Base-by-base conservation (phyloP, 108 stramenopile species). In the Epithemia pelagica region DNA sequence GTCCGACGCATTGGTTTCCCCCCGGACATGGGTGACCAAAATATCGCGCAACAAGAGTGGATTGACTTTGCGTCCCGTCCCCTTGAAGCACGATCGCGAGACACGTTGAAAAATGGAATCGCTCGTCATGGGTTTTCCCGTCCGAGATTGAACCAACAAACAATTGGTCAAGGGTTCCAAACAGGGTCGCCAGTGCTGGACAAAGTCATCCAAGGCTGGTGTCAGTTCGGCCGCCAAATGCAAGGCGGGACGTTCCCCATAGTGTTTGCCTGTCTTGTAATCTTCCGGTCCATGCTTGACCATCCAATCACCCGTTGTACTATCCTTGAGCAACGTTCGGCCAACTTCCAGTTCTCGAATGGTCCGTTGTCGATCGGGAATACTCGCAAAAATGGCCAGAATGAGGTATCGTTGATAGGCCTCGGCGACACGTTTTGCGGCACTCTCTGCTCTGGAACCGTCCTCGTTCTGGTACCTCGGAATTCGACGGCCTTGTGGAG, bases 351-450 rank as follows among this genome's bases (percentile, higher is more conserved):
- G 62, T 65, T 93, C 92, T 58, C 89, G 74, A 24, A 90, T 83
- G 0, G 89, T 93, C 27, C 92, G 79, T 65, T 93, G 92, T 32
- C 89, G 81, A 76, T 93, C 92, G 10, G 92, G 92, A 18, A 93
- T 73, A 32, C 76, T 79, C 8, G 92, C 76, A 76, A 93, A 88
- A 29, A 93, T 83, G 0, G 87, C 74, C 3, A 93, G 68, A 52
- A 93, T 78, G 52, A 93, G 74, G 55, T 93, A 93, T 19, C 74
- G 69, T 65, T 90, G 89, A 62, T 74, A 93, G 52, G 61, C 74
- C n/a, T n/a, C n/a, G n/a, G n/a, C n/a, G n/a, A n/a, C n/a, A n/a
- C n/a, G n/a, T n/a, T n/a, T n/a, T n/a, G n/a, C n/a, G n/a, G n/a
- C n/a, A n/a, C n/a, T n/a, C n/a, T n/a, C n/a, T n/a, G n/a, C n/a